These are phyloP conservation scores for Pseudophaeomoniella oleicola DNA, from an alignment of 2,329 filamentous ascomycete genomes.

Conservation along the genomic window DNA sequence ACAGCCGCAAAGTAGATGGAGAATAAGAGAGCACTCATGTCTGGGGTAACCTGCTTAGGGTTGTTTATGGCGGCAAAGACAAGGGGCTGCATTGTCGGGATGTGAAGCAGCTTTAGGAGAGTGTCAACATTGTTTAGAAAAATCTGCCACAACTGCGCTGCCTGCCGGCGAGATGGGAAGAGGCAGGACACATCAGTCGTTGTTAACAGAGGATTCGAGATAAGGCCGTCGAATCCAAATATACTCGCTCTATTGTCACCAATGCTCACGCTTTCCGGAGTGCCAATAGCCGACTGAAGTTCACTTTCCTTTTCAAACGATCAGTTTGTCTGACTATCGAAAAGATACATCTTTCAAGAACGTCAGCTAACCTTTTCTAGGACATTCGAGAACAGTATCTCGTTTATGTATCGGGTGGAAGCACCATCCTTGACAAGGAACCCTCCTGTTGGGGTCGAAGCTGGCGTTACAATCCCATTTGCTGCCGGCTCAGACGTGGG, in stretches of 20 bases:
- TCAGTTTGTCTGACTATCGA: not conserved
- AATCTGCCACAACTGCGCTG: slow-evolving; percentile 15
- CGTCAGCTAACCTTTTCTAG: slow-evolving; percentile 11
- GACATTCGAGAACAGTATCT: slow-evolving; percentile 13
- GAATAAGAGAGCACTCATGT: slow-evolving; percentile 14
- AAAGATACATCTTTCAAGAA: not conserved
- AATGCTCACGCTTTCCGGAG: slow-evolving; percentile 1
- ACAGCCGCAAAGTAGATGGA: slow-evolving; percentile 15
- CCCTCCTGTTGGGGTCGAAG: slow-evolving; percentile 5
- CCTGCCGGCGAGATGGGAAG: slow-evolving; percentile 12
- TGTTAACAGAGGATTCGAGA: slow-evolving; percentile 10
- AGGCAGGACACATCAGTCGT: slow-evolving; percentile 7
- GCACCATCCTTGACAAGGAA: slow-evolving; percentile 12
- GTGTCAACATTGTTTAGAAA: slow-evolving; percentile 16
- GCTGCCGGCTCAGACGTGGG: not conserved
- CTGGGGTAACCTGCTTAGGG: slow-evolving; percentile 8
- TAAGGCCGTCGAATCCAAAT: slow-evolving; percentile 12
- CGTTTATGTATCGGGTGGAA: slow-evolving; percentile 15
- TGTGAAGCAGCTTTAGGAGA: slow-evolving; percentile 15
- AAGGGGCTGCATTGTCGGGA: slow-evolving; percentile 13
- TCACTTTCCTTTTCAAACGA: slow-evolving; percentile 9
- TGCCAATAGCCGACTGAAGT: slow-evolving; percentile 9
- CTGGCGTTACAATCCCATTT: not conserved
- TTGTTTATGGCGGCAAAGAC: slow-evolving; percentile 16
- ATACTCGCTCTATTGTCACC: slow-evolving; percentile 4